Percentiles rank a stretch among this genome's conserved stretches.
Evolutionary conservation across 2,329 filamentous ascomycete species (phyloP).

Genomic region (Neonectria ditissima): DNA sequence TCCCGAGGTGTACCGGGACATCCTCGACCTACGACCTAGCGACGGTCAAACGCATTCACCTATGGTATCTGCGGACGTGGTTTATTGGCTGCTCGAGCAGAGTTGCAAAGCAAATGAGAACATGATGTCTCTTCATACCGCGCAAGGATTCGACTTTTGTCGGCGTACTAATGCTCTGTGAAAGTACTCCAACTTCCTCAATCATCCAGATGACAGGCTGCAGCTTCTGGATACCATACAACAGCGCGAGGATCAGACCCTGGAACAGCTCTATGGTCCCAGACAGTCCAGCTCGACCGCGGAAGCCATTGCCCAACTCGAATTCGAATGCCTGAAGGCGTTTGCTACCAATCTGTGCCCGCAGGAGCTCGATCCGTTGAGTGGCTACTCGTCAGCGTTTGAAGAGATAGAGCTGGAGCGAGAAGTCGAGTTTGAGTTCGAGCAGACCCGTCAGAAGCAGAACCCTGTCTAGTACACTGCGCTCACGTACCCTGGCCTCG

Average conservation of each 20-base stretch:
- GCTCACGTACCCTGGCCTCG: conserved; percentile 58
- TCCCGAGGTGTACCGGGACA: conserved; percentile 71
- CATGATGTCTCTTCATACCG: conserved; percentile 66
- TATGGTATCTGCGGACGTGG: conserved; percentile 40
- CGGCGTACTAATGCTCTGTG: conserved; percentile 62
- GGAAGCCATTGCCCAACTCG: too few relatives aligned
- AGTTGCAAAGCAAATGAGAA: conserved; percentile 71
- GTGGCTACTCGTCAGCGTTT: conserved; percentile 59
- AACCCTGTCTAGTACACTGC: conserved; percentile 56
- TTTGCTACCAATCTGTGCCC: not conserved
- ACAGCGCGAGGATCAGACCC: conserved; percentile 66
- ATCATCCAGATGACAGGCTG: conserved; percentile 50
- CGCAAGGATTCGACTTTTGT: conserved; percentile 72
- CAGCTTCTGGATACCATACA: conserved; percentile 46
- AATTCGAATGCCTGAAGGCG: too few relatives aligned
- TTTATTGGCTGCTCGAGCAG: conserved; percentile 73
- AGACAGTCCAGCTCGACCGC: too few relatives aligned
- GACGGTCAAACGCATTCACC: too few relatives aligned
- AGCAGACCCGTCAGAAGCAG: conserved; percentile 67
- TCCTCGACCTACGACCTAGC: conserved; percentile 57
- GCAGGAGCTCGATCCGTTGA: not conserved
- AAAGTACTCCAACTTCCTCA: conserved; percentile 56
- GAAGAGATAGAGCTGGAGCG: conserved; percentile 71
- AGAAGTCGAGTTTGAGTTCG: conserved; percentile 69
- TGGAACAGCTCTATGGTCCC: conserved; percentile 71